phyloP scores from a whole-genome alignment of 1,284 basidiomycete species.

The Puccinia sorghi region DNA sequence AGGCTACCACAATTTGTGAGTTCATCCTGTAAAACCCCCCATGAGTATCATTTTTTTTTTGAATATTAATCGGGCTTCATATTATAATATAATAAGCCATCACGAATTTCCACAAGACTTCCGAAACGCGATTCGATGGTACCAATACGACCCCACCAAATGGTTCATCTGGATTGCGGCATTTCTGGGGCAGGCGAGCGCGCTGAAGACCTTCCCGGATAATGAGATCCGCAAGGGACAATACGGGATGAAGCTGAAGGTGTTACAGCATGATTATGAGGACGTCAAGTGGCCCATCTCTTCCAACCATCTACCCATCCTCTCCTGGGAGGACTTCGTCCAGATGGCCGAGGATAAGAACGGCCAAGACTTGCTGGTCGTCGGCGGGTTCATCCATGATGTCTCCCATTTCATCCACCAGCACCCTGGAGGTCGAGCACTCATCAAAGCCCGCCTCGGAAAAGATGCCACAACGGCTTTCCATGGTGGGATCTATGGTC shows the following conservation, averaged over 20 bases:
- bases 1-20: constrained; percentile 86
- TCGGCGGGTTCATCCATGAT: constrained; percentile 89
- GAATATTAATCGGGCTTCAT: neutral
- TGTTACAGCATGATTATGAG: constrained; percentile 71
- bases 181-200: constrained; percentile 73
- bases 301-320: constrained; percentile 72
- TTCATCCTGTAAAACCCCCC: too few relatives aligned
- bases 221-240: constrained; percentile 90
- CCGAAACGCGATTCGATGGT: constrained; percentile 88
- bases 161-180: constrained; percentile 79
- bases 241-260: constrained; percentile 87
- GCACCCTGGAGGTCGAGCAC: constrained; percentile 75
- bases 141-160: constrained; percentile 67
- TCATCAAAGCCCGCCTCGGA: constrained; percentile 69
- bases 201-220: constrained; percentile 88
- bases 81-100: constrained; percentile 49
- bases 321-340: constrained; percentile 80
- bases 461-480: constrained; percentile 87
- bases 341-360: constrained; percentile 67
- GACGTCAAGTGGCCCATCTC: constrained; percentile 73
- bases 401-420: constrained; percentile 81
- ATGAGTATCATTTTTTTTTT: neutral
- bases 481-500: constrained; percentile 76
- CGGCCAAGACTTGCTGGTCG: constrained; percentile 70
- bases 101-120: constrained; percentile 66